Conservation (phyloP, 805 yeast species). For the Hyphopichia homilentoma region DNA sequence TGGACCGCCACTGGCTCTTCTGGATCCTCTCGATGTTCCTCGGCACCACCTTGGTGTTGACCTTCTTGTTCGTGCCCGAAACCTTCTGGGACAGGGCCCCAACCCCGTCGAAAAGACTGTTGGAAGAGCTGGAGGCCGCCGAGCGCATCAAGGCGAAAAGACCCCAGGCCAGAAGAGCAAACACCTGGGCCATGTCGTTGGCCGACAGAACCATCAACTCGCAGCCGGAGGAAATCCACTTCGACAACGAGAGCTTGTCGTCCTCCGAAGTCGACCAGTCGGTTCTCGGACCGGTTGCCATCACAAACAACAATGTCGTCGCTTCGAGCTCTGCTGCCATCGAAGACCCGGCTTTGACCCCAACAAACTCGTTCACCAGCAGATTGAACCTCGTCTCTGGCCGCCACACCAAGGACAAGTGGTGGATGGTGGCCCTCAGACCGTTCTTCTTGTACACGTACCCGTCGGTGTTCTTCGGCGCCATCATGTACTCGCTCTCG, state of each 20-base stretch:
- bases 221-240: too few relatives aligned
- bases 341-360: neutral
- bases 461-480: slow-evolving; percentile 50
- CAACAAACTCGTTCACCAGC: slow-evolving; percentile 18
- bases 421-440: slow-evolving; percentile 54
- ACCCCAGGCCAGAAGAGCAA: slow-evolving; percentile 24
- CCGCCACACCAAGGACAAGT: slow-evolving; percentile 44
- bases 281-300: too few relatives aligned
- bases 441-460: slow-evolving; percentile 50
- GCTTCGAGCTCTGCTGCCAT: too few relatives aligned
- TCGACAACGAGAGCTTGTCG: slow-evolving; percentile 12
- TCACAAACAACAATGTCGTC: too few relatives aligned
- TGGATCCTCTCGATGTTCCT: slow-evolving; percentile 55
- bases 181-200: slow-evolving; percentile 29
- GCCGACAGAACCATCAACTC: too few relatives aligned
- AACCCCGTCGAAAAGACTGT: slow-evolving; percentile 43
- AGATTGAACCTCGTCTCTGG: slow-evolving; percentile 46
- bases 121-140: slow-evolving; percentile 47
- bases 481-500: slow-evolving; percentile 51
- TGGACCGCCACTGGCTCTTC: slow-evolving; percentile 58
- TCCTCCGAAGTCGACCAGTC: too few relatives aligned
- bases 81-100: slow-evolving; percentile 62
- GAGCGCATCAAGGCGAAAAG: slow-evolving; percentile 23
- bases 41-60: slow-evolving; percentile 41
- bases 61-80: slow-evolving; percentile 57